A percentile compares a stretch with the other conserved stretches of the same genome.
These are phyloP conservation scores for Musa itinerans DNA, from an alignment of 176 grass and related monocot species.

Conservation along the genomic window DNA sequence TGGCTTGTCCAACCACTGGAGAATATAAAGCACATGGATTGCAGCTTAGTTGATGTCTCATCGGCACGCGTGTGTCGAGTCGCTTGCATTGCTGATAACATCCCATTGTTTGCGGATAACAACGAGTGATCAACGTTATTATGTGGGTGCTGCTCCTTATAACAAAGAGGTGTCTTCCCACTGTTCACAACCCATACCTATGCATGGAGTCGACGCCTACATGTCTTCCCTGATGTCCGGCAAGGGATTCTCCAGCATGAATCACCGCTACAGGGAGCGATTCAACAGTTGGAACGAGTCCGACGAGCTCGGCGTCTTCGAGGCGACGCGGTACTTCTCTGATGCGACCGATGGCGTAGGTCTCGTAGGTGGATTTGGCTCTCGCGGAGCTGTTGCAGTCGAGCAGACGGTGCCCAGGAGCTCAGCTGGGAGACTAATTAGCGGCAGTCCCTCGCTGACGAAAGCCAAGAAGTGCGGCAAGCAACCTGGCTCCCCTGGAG, in stretches of 20 bases:
- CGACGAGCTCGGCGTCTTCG: conserved; percentile 2
- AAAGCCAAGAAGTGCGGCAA: not conserved
- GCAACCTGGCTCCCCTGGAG: conserved; percentile 3
- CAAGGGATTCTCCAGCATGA: not conserved
- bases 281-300: not conserved
- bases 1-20: too few relatives aligned
- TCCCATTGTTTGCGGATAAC: too few relatives aligned
- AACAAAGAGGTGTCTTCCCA: too few relatives aligned
- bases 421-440: not conserved
- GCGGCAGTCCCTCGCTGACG: not conserved
- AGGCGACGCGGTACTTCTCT: not conserved
- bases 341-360: not conserved
- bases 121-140: too few relatives aligned
- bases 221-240: not conserved
- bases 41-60: too few relatives aligned
- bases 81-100: too few relatives aligned
- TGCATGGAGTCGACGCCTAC: not conserved
- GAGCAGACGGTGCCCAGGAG: not conserved
- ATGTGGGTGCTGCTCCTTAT: too few relatives aligned
- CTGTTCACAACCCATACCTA: not conserved
- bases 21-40: too few relatives aligned
- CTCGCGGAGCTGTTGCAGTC: not conserved
- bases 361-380: not conserved
- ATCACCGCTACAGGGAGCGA: not conserved
- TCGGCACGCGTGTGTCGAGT: too few relatives aligned